phyloP scores from a whole-genome alignment of 2,329 filamentous ascomycete genomes.

The Calonectria honghensis region DNA sequence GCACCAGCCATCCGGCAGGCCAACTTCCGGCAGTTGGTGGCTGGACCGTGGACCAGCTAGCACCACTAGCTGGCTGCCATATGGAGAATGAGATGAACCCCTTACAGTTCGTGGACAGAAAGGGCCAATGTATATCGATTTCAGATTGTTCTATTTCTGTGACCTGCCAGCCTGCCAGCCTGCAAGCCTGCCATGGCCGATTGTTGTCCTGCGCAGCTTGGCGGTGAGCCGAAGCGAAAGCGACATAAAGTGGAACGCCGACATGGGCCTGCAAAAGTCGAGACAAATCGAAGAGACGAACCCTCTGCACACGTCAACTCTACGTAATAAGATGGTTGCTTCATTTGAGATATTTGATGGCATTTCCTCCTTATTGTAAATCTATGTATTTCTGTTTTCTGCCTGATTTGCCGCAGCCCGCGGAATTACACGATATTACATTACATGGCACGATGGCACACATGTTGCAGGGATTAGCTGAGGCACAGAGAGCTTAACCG shows the following conservation, averaged over 20 bases:
- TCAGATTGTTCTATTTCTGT: background rate
- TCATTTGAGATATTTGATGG: background rate
- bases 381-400: background rate
- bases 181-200: background rate
- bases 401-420: background rate
- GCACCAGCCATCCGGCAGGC: background rate
- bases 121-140: background rate
- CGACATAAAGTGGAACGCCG: background rate
- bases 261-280: background rate
- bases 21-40: background rate
- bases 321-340: background rate
- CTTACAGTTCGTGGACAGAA: background rate
- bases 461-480: background rate
- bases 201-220: background rate
- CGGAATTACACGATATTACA: background rate
- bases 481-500: background rate
- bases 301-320: background rate
- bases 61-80: background rate
- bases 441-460: background rate
- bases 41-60: background rate
- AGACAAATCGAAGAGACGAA: background rate
- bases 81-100: background rate
- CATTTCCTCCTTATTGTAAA: background rate
- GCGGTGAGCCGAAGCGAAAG: conserved; percentile 13
- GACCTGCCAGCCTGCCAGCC: background rate